Percentiles rank a stretch among this genome's conserved stretches.
phyloP scores from a whole-genome alignment of 768 basidiomycete genomes.

The Phanerochaete sordida region DNA sequence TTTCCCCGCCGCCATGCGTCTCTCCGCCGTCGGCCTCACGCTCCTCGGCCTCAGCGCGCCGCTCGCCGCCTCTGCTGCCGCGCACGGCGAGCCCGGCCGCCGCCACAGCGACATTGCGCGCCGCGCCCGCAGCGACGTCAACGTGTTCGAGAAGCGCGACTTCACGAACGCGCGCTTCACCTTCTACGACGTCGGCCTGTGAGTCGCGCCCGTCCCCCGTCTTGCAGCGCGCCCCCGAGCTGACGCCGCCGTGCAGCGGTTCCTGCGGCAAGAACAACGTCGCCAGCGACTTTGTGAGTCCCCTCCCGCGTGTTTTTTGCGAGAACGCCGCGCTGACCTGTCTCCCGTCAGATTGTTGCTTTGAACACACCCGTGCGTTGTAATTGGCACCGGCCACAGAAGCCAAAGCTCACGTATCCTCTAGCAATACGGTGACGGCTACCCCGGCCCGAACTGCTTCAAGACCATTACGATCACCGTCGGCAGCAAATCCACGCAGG shows the following conservation, averaged over 20 bases:
- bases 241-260: neutral
- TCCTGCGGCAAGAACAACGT: slow-evolving; percentile 29
- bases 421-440: slow-evolving; percentile 53
- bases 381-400: neutral
- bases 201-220: slow-evolving; percentile 9
- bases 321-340: neutral
- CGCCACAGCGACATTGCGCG: slow-evolving; percentile 27
- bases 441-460: slow-evolving; percentile 65
- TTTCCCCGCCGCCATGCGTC: slow-evolving; percentile 18
- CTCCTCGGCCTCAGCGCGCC: slow-evolving; percentile 23
- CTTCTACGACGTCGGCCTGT: slow-evolving; percentile 35
- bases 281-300: slow-evolving; percentile 30
- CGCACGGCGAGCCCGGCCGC: slow-evolving; percentile 13
- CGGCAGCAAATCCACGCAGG: slow-evolving; percentile 54
- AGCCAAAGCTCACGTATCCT: neutral
- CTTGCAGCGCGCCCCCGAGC: neutral
- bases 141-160: slow-evolving; percentile 12
- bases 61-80: slow-evolving; percentile 16
- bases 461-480: slow-evolving; percentile 57
- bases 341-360: slow-evolving; percentile 29
- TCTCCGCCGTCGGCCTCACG: slow-evolving; percentile 16
- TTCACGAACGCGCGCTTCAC: slow-evolving; percentile 28
- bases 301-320: neutral
- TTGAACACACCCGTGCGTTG: slow-evolving; percentile 33
- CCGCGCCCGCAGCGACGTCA: slow-evolving; percentile 17